Evolutionary conservation across 202 grass and related monocot species (phyloP).

Genomic region (Digitaria exilis): DNA sequence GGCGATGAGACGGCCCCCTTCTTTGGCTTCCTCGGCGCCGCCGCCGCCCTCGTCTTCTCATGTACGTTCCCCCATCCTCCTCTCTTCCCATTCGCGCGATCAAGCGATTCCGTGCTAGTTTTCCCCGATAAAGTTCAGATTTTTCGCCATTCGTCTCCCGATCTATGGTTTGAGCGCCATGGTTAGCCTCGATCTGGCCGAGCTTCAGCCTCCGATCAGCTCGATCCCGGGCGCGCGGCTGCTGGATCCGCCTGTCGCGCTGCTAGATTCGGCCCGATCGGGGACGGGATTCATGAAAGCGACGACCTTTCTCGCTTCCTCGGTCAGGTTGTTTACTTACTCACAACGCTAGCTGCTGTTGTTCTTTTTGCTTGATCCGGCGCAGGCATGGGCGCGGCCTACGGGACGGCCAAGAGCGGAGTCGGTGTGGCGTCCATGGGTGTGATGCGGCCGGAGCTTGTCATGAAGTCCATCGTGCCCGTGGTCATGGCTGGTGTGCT

Average conservation of each 20-base stretch:
- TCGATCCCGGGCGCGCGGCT: background rate
- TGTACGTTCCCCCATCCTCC: constrained; percentile 34
- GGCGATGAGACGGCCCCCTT: constrained; percentile 98
- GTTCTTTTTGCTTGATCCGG: background rate
- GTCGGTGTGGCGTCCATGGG: constrained; percentile 99
- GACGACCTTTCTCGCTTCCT: background rate
- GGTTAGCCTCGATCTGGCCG: background rate
- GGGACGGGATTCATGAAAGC: background rate
- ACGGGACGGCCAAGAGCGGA: constrained; percentile 97
- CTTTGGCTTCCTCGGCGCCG: constrained; percentile 99
- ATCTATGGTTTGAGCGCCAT: background rate
- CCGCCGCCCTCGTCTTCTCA: constrained; percentile 93
- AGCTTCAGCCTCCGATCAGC: background rate
- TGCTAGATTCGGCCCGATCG: background rate
- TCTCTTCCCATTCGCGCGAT: background rate
- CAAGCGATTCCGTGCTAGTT: background rate
- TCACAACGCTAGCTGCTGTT: background rate
- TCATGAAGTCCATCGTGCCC: constrained; percentile 99
- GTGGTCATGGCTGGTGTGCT: constrained; percentile 99
- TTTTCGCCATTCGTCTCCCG: background rate
- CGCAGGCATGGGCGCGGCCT: constrained; percentile 97
- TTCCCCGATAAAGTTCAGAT: background rate
- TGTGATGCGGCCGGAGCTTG: constrained; percentile 97
- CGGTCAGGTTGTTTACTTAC: too few relatives aligned
- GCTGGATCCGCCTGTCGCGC: background rate